Base-by-base conservation (phyloP, 495 filamentous ascomycete genomes). In the Lentithecium fluviatile region DNA sequence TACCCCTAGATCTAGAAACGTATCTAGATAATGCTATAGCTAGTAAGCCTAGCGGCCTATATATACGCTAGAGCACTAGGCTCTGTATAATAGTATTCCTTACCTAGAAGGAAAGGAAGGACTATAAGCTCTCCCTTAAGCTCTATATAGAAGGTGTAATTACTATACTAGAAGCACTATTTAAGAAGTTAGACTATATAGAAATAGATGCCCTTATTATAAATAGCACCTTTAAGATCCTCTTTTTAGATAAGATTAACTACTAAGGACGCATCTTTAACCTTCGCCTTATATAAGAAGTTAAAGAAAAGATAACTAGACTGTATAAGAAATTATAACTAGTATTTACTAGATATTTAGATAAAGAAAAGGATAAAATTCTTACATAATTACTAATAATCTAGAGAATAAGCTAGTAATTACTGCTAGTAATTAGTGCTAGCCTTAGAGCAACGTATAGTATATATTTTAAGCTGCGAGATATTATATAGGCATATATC, bases 131-230 rank as follows among this genome's bases (percentile, higher is more conserved):
- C 4, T 2, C 15, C 2, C 2, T 49, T 15, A 49, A 49, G 19
- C 46, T 49, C 17, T 49, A 26, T 26, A 23, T 26, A 26, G 19
- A 49, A 2, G 23, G 46, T 49, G 19, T 49, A 3, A 49, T 49
- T 26, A 49, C 4, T 21, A 49, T 26, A 49, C 46, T 19, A 8
- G 23, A 26, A 26, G 24, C 7, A 49, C 46, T 23, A 2, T 49
- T 49, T 49, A 49, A 49, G 23, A 19, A 49, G 23, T 49, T 49
- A 49, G 23, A 49, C 19, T 49, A 49, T 49, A 49, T 15, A 23
- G 19, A 49, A 23, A 23, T 49, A 49, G 19, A 49, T 20, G 23
- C 6, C 5, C 23, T 49, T 20, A 49, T 49, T 23, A 15, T 5
- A 10, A 49, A 26, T 26, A 49, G 46, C 4, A 49, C 15, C 13